Base-by-base conservation (phyloP, 805 yeast genomes). In the Zygosaccharomyces bisporus region DNA sequence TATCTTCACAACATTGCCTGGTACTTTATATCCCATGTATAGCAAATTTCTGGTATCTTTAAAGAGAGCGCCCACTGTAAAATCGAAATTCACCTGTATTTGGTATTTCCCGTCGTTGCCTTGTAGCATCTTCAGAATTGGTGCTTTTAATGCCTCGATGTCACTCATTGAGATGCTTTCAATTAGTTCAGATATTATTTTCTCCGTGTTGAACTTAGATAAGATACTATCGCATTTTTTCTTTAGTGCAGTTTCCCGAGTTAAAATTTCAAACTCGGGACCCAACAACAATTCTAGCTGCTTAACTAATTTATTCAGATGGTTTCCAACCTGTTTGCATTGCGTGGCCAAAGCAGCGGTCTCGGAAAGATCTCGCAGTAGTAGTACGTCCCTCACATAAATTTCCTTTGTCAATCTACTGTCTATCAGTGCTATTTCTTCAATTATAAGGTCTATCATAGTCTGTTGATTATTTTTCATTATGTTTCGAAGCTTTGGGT, bases 241-340 rank as follows among this genome's bases (percentile, higher is more conserved):
- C 8, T 74, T 67, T 1, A 91, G 74, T 48, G 74, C 76, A 41
- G 72, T 74, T 0, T 96, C 96, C 41, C 81, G 88, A 2, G 81
- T 75, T 46, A 77, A 79, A 7, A 70, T 64, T 16, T 61, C 65
- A 90, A 90, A 83, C 6, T 79, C 78, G 13, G 69, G 56, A 0
- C 89, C 86, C 6, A 83, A 63, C 3, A 82, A 70, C 9, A 70
- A 60, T 34, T 75, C 78, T 6, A 82, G 61, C 23, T 78, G 68
- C 3, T 58, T 52, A 24, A 70, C 54, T n/a, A 80, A 57, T 18
- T 63, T 60, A 3, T 64, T 60, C 2, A 81, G 55, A 39, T 75
- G 75, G 19, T 61, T 50, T 27, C 69, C 71, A 2, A 79, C 65
- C 51, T 80, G 81, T n/a, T 64, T 67, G 9, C 74, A 74, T 79